A percentile compares a stretch with the other conserved stretches of the same genome.
Evolutionary conservation across 352 stramenopile genomes (phyloP).

Genomic region (Globisporangium paroecandrum): DNA sequence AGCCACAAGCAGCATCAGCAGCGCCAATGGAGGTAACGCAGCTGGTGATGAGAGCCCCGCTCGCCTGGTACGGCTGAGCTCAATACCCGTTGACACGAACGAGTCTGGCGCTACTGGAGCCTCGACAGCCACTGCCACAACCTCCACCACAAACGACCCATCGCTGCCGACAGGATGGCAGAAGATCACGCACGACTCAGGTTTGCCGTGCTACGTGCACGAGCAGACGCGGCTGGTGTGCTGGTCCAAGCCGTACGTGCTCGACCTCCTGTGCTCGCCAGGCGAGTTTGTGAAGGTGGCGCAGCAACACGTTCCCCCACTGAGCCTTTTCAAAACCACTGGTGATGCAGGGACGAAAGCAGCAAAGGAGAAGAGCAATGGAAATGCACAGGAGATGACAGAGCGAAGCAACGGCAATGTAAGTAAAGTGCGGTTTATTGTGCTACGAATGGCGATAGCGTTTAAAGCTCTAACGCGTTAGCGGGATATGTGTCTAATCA

Average conservation of each 20-base stretch:
- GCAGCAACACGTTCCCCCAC: constrained; percentile 58
- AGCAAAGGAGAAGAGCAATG: neutral
- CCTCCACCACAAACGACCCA: constrained; percentile 17
- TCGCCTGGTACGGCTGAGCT: constrained; percentile 55
- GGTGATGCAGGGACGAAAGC: neutral
- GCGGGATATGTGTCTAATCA: neutral
- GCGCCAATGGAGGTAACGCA: neutral
- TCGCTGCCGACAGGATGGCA: constrained; percentile 62
- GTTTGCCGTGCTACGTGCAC: constrained; percentile 70
- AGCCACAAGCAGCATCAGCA: neutral
- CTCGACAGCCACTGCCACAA: constrained; percentile 8
- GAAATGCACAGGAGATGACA: neutral
- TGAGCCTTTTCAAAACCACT: constrained; percentile 55
- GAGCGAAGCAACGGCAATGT: constrained; percentile 9
- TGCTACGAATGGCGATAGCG: neutral
- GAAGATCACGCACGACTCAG: constrained; percentile 58
- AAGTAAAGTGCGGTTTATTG: neutral
- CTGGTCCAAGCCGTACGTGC: constrained; percentile 69
- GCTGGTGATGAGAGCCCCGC: constrained; percentile 27
- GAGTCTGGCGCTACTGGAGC: neutral
- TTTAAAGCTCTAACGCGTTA: neutral
- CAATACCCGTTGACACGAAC: constrained; percentile 24
- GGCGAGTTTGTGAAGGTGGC: constrained; percentile 40
- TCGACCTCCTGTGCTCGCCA: constrained; percentile 28
- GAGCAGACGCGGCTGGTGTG: constrained; percentile 45